Evolutionary conservation across 2,329 filamentous ascomycete genomes (phyloP), one percentile per base, ranked within the genome.

Genomic region (Fusarium sp.): DNA sequence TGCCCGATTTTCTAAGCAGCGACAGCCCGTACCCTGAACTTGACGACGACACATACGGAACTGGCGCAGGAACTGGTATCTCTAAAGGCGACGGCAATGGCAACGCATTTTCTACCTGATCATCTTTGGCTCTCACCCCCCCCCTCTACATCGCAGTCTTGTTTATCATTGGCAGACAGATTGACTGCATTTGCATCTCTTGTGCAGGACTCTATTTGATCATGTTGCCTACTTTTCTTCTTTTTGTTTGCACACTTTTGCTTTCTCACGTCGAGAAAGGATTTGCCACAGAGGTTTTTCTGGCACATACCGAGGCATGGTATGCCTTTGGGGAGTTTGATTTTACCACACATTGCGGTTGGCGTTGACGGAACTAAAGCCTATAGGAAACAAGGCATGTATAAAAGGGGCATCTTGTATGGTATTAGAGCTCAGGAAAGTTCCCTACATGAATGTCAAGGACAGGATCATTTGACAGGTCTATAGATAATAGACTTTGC

Each of bases 401-500:
- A 47, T 47, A 36, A 42, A 33, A 11, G 7, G 23, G 47, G 10
- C 19, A 11, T n/a, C 10, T 36, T 53, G 41, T 42, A 11, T 10
- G 14, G 10, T 39, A 31, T n/a, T 4, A 32, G 17, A 53, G 27
- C 19, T 48, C 31, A 36, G 31, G 53, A 46, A 53, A 48, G 19
- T 25, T 17, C 10, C 19, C 36, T 54, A 31, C n/a, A 42, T 54
- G 29, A 31, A 19, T 49, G 54, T 10, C 13, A 29, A 23, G 44
- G 37, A 25, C 29, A 49, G 27, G 31, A 23, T 21, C 19, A 21
- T 19, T 47, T 25, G 19, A 21, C 19, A 53, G 29, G 27, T 13
- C 38, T 42, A 42, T 31, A 27, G 36, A 54, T 42, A 42, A 15
- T 25, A 42, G 23, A 37, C 42, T 41, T 27, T 17, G 21, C n/a